phyloP scores from a whole-genome alignment of 305 asterid species.

The Plantago coronopus region DNA sequence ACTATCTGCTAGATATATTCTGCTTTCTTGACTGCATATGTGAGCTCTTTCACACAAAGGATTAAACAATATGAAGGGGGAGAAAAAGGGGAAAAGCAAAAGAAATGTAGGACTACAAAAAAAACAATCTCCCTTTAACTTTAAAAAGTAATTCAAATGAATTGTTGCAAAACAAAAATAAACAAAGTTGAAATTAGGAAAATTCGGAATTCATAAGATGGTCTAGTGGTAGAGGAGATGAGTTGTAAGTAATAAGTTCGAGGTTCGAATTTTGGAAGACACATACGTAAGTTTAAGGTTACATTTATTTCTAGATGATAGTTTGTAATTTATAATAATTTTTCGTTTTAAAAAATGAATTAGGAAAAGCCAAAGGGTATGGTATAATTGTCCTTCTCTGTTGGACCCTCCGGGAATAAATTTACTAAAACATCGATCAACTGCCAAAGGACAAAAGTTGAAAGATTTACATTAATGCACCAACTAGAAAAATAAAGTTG shows the following conservation, averaged over 20 bases:
- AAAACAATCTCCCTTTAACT: slow-evolving; percentile 20
- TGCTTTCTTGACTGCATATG: neutral
- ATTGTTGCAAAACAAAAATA: neutral
- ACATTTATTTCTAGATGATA: too few relatives aligned
- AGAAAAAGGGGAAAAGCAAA: slow-evolving; percentile 5
- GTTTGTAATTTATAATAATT: too few relatives aligned
- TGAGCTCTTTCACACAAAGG: neutral
- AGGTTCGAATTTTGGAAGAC: too few relatives aligned
- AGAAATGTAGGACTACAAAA: slow-evolving; percentile 1
- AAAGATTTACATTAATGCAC: neutral
- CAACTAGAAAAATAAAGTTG: neutral
- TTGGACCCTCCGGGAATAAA: neutral
- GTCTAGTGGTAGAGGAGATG: too few relatives aligned
- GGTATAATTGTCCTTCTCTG: neutral
- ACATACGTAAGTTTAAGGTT: too few relatives aligned
- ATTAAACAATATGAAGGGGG: neutral
- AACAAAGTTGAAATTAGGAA: neutral
- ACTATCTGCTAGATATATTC: too few relatives aligned
- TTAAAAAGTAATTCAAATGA: slow-evolving; percentile 13
- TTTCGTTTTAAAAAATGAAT: neutral
- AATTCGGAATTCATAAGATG: neutral
- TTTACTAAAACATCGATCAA: neutral
- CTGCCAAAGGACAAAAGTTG: slow-evolving; percentile 13
- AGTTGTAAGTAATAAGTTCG: too few relatives aligned
- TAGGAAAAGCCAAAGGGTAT: neutral